A percentile compares a stretch with the other conserved stretches of the same genome.
These are phyloP conservation scores for Ballota nigra DNA, from an alignment of 257 asterid genomes.

Conservation along the genomic window DNA sequence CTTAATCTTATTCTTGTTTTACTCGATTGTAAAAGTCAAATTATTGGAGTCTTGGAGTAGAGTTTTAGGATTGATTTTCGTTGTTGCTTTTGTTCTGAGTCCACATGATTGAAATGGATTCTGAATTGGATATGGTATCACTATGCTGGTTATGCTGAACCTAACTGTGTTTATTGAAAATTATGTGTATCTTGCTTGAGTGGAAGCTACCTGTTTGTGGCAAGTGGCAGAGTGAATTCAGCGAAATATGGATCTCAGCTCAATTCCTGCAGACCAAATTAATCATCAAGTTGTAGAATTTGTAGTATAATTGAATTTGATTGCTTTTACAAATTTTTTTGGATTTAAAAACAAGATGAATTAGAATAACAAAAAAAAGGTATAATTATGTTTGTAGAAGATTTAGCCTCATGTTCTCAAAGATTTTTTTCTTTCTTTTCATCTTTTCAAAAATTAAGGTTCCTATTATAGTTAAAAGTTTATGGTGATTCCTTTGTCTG, in stretches of 20 bases:
- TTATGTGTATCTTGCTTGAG: background rate
- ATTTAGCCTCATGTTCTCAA: background rate
- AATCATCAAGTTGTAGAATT: background rate
- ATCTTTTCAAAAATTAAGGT: background rate
- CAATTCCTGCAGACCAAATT: background rate
- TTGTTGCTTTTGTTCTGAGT: background rate
- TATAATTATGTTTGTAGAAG: background rate
- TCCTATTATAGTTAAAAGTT: background rate
- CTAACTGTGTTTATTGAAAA: background rate
- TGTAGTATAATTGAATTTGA: background rate
- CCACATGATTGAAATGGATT: background rate
- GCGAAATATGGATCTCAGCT: background rate
- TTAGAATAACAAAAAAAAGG: background rate
- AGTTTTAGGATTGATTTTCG: background rate
- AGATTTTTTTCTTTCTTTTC: background rate
- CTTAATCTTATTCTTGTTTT: background rate
- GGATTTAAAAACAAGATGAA: background rate
- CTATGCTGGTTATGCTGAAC: background rate
- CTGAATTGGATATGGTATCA: background rate
- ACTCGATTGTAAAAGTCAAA: background rate
- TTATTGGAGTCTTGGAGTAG: constrained; percentile 7
- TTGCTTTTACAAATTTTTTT: background rate
- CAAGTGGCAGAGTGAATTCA: background rate
- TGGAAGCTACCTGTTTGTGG: background rate
- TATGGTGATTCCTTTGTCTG: background rate